Conservation (phyloP, 352 stramenopile species). For the Bremia lactucae region DNA sequence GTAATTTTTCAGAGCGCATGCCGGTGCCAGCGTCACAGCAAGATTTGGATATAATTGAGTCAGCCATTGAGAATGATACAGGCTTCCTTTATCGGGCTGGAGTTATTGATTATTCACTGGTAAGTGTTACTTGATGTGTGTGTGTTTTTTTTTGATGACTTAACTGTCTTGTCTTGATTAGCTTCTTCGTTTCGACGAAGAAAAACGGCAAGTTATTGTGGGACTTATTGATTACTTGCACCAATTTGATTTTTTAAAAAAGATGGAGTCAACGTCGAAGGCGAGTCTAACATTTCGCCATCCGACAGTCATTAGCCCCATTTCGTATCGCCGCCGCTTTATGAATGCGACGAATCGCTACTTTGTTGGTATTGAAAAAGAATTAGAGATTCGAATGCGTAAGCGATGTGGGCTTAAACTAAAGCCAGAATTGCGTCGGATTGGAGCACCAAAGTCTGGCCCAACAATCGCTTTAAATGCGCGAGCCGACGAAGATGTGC, state of each 20-base stretch:
- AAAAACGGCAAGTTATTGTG: conserved; percentile 59
- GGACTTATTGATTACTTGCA: conserved; percentile 82
- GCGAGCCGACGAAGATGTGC: conserved; percentile 11
- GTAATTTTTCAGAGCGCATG: conserved; percentile 71
- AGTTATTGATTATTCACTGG: conserved; percentile 82
- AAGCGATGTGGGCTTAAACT: conserved; percentile 28
- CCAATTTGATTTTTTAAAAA: conserved; percentile 85
- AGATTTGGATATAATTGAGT: conserved; percentile 49
- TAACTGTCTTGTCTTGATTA: conserved; percentile 11
- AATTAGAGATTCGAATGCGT: conserved; percentile 59
- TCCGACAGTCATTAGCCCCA: conserved; percentile 75
- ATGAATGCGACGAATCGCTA: conserved; percentile 79
- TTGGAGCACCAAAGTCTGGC: conserved; percentile 1
- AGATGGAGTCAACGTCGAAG: conserved; percentile 85
- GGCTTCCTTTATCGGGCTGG: conserved; percentile 57
- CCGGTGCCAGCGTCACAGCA: conserved; percentile 60
- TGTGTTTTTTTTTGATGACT: background rate
- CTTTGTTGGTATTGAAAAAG: conserved; percentile 67
- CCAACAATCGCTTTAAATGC: conserved; percentile 1
- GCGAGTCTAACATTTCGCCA: conserved; percentile 73
- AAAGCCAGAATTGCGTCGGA: conserved; percentile 8
- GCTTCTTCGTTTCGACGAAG: conserved; percentile 76
- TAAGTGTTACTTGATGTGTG: conserved; percentile 27
- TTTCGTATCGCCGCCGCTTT: conserved; percentile 69
- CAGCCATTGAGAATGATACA: conserved; percentile 70